A percentile compares a stretch with the other conserved stretches of the same genome.
Evolutionary conservation across 2,329 filamentous ascomycete genomes (phyloP).

Genomic region (Epichloe aotearoae): DNA sequence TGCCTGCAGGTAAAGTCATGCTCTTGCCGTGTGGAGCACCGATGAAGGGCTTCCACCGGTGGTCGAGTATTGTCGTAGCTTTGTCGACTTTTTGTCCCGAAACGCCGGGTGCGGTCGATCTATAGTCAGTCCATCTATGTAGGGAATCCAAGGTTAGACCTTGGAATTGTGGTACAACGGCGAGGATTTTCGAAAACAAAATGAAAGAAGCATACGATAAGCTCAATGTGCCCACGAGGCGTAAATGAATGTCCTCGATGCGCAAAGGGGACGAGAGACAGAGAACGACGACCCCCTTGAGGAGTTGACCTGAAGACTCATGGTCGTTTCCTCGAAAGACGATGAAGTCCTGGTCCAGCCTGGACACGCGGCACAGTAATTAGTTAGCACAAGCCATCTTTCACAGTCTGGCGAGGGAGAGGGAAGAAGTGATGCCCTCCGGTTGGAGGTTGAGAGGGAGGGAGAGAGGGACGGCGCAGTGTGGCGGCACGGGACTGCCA

Average conservation of each 20-base stretch:
- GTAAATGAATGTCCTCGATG: slow-evolving; percentile 60
- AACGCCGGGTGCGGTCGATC: slow-evolving; percentile 42
- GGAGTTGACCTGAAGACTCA: slow-evolving; percentile 61
- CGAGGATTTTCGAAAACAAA: background rate
- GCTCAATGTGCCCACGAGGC: slow-evolving; percentile 56
- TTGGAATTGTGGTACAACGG: slow-evolving; percentile 1
- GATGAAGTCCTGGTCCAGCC: slow-evolving; percentile 66
- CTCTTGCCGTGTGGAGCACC: slow-evolving; percentile 37
- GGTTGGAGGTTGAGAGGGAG: background rate
- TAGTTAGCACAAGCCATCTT: background rate
- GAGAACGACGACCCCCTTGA: slow-evolving; percentile 62
- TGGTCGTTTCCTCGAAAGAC: slow-evolving; percentile 63
- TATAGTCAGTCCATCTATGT: slow-evolving; percentile 36
- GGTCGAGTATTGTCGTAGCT: slow-evolving; percentile 47
- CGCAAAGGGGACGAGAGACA: slow-evolving; percentile 57
- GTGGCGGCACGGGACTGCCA: background rate
- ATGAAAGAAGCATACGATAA: slow-evolving; percentile 36
- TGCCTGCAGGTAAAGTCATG: slow-evolving; percentile 52
- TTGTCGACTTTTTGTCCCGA: slow-evolving; percentile 47
- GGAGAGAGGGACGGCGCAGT: background rate
- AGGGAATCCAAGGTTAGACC: slow-evolving; percentile 5
- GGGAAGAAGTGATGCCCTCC: background rate
- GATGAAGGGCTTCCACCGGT: slow-evolving; percentile 57
- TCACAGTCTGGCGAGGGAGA: background rate
- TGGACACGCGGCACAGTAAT: slow-evolving; percentile 18